Evolutionary conservation across 331 rosid species (phyloP), one percentile per base, ranked within the genome.

Genomic region (Quercus phellos): DNA sequence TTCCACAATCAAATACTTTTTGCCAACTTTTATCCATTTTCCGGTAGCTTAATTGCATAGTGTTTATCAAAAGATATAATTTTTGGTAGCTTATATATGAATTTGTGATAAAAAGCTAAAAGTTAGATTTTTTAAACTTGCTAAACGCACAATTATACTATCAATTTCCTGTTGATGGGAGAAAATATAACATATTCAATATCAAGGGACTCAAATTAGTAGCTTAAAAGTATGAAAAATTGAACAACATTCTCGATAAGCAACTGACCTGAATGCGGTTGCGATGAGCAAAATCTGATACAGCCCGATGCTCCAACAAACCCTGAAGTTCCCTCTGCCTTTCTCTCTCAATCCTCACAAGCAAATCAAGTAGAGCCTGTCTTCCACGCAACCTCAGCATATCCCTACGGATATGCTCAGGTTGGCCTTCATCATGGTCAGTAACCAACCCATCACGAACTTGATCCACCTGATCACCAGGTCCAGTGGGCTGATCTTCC

Each of bases 281-380:
- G 69, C 98, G 97, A 86, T 95, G 97, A 81, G 99, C 99, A 83
- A 95, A 95, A 86, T 93, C 99, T 79, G 99, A 90, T 78, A 95
- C 99, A 74, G 97, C 99, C 24, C 99, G 97, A 83, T 93, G 96
- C 90, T 95, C 99, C 79, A 93, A 87, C 83, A 95, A 82, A 51
- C 93, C 92, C 76, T 95, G 93, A 32, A 95, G 99, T 77, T 95
- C 99, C 84, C 99, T 71, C 78, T 89, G 99, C 72, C 99, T 87
- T 87, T 95, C 99, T 82, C 96, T 88, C 84, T 93, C 99, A 77
- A 91, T 84, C 85, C 99, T 87, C 78, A 95, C 87, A 63, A 95
- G 97, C 85, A 93, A 87, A 88, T 95, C 99, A 76, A 95, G 89
- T 69, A 95, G 74, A 69, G 97, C 98, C 79, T 95, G 99, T 81